Evolutionary conservation across 305 asterid species (phyloP).

Genomic region (Striga hermonthica): DNA sequence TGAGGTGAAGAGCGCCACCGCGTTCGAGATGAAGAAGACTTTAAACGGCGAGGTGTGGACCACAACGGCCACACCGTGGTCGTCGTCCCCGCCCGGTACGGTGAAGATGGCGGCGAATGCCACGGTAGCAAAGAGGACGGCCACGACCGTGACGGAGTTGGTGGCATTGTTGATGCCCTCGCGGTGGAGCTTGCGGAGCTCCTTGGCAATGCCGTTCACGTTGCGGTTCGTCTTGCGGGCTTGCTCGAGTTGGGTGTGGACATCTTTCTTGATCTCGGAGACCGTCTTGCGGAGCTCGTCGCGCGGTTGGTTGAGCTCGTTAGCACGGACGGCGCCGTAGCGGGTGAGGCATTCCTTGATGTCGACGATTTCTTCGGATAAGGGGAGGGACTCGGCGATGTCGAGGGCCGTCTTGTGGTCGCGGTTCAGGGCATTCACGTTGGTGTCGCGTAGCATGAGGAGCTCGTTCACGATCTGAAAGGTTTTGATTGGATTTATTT

Average conservation of each 20-base stretch:
- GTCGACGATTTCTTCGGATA: conserved; percentile 70
- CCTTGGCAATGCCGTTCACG: conserved; percentile 82
- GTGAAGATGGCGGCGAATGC: conserved; percentile 85
- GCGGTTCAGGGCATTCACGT: conserved; percentile 75
- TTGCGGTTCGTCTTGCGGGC: conserved; percentile 76
- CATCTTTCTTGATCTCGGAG: conserved; percentile 73
- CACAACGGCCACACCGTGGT: conserved; percentile 61
- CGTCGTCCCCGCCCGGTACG: conserved; percentile 70
- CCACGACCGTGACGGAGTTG: conserved; percentile 85
- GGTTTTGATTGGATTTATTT: too few species aligned
- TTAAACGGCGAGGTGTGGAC: conserved; percentile 55
- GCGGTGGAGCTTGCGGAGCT: conserved; percentile 81
- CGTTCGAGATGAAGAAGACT: conserved; percentile 75
- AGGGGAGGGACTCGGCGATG: conserved; percentile 77
- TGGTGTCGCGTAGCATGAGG: conserved; percentile 63
- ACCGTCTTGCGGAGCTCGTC: conserved; percentile 80
- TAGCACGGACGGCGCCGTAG: conserved; percentile 70
- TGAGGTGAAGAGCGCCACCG: conserved; percentile 79
- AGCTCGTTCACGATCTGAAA: conserved; percentile 76
- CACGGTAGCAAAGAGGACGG: conserved; percentile 81
- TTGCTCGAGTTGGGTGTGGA: conserved; percentile 79
- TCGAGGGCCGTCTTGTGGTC: conserved; percentile 85
- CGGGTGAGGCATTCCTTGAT: conserved; percentile 63
- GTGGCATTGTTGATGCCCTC: conserved; percentile 91
- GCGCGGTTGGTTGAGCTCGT: conserved; percentile 82